Evolutionary conservation across 257 asterid genomes (phyloP).

Genomic region (Plantago ovata): DNA sequence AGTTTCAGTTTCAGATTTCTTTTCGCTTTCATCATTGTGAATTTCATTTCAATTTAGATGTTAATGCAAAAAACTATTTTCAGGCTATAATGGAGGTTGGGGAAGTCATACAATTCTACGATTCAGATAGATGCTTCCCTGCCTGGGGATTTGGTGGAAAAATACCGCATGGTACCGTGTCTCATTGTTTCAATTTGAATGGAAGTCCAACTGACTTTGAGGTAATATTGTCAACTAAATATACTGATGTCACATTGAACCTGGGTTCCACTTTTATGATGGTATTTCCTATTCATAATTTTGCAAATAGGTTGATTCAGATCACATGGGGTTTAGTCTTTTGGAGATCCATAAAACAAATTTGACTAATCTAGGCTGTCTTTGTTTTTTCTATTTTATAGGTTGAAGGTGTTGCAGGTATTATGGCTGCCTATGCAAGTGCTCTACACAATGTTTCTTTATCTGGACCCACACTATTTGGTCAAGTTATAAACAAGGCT

Average conservation of each 20-base stretch:
- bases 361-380: too few relatives aligned
- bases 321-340: too few relatives aligned
- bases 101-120: constrained; percentile 79
- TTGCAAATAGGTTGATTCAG: neutral
- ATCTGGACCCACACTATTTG: constrained; percentile 75
- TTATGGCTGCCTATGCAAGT: constrained; percentile 69
- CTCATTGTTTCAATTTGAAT: constrained; percentile 78
- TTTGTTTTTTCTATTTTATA: constrained; percentile 7
- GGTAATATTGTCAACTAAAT: constrained; percentile 27
- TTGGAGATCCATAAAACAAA: too few relatives aligned
- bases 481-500: constrained; percentile 71
- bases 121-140: constrained; percentile 73
- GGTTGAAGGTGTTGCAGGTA: constrained; percentile 79
- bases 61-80: neutral
- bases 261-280: neutral
- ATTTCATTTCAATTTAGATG: neutral
- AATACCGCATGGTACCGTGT: constrained; percentile 35
- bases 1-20: too few relatives aligned
- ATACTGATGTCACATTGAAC: neutral
- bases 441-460: constrained; percentile 57
- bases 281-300: too few relatives aligned
- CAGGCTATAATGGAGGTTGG: constrained; percentile 85
- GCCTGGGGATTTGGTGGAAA: constrained; percentile 90
- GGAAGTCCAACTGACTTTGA: constrained; percentile 48
- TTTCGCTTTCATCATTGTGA: neutral